Evolutionary conservation across 306 rosid species (phyloP), one percentile per base, ranked within the genome.

Genomic region (Cicer bijugum): DNA sequence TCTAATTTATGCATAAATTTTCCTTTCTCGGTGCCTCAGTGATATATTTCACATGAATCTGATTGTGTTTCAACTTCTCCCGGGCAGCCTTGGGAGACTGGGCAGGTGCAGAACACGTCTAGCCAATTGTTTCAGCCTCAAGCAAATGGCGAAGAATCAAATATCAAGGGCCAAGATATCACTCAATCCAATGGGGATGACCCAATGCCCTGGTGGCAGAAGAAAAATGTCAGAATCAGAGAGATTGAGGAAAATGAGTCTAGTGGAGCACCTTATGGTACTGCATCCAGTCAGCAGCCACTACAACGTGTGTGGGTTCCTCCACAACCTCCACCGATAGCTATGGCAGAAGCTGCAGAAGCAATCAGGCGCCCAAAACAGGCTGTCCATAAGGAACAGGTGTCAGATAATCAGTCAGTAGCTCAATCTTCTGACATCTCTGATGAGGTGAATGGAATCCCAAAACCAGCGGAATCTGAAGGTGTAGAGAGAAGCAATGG

Each of bases 241-340:
- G 96, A 95, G 82, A 67, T 88, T 44, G 96, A 86, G 56, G 89
- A 81, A 76, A 71, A 75, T 66, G 96, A 81, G 56, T 64, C 71
- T 59, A 91, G 82, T 70, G 84, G 64, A 60, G 85, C 82, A 62
- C 75, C 90, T 37, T 64, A 77, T 63, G 78, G 75, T 61, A 77
- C 76, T 57, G 70, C 76, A 67, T 57, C 86, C 60, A 88, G 61
- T 76, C 89, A 85, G 57, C 86, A 46, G 38, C 85, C 91, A 2
- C 62, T 83, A 66, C 86, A 79, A 70, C 95, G 95, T 3, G 19
- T 48, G 5, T 95, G 99, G 99, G 97, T 90, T 79, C 97, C 99
- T 65, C 97, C 99, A 72, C 97, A 85, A 85, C 93, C 97, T 46
- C 99, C 97, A 42, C 96, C 97, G 0, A 85, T 91, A 47, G 93